These are phyloP conservation scores for Fusarium falciforme DNA, from an alignment of 2,329 filamentous ascomycete species.

Conservation along the genomic window DNA sequence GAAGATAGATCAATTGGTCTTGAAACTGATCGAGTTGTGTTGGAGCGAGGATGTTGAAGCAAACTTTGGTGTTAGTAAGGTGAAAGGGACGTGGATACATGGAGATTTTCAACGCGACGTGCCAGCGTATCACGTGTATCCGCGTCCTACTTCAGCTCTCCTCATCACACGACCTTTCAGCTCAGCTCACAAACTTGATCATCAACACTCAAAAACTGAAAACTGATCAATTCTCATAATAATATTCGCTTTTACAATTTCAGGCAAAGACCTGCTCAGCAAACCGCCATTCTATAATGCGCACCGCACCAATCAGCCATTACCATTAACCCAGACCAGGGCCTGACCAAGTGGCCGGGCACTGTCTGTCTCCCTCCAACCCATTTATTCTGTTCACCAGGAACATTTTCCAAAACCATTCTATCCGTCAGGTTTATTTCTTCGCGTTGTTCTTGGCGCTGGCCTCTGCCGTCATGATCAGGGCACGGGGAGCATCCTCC, in stretches of 20 bases:
- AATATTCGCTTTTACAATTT: slow-evolving; percentile 37
- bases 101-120: slow-evolving; percentile 32
- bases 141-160: not conserved
- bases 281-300: slow-evolving; percentile 28
- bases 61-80: slow-evolving; percentile 13
- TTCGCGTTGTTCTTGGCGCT: slow-evolving; percentile 75
- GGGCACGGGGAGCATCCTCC: slow-evolving; percentile 78
- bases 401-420: slow-evolving; percentile 20
- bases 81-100: slow-evolving; percentile 12
- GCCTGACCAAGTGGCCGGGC: slow-evolving; percentile 11
- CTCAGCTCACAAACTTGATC: not conserved
- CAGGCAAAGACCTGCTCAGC: slow-evolving; percentile 20
- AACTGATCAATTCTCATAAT: slow-evolving; percentile 1
- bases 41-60: not conserved
- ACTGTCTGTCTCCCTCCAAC: slow-evolving; percentile 7
- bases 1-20: not conserved
- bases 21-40: not conserved
- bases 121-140: slow-evolving; percentile 31
- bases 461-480: slow-evolving; percentile 77
- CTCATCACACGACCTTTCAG: not conserved
- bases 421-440: slow-evolving; percentile 37
- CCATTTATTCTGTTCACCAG: slow-evolving; percentile 32
- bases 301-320: slow-evolving; percentile 34
- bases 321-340: slow-evolving; percentile 32
- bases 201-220: not conserved